These are phyloP conservation scores for Boletellus deceptivus DNA, from an alignment of 1,284 basidiomycete species.

Conservation along the genomic window DNA sequence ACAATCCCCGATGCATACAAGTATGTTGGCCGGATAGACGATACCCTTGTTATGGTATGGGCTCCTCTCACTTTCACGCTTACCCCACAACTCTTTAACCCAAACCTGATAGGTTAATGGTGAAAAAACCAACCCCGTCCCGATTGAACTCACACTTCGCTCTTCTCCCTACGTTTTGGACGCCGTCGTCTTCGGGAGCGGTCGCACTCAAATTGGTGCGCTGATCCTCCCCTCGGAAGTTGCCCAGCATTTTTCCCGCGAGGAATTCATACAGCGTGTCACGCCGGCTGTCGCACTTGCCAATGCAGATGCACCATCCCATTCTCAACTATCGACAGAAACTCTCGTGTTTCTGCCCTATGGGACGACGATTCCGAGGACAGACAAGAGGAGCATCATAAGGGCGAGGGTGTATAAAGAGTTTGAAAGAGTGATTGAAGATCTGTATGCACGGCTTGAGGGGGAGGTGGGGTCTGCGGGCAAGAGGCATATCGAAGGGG, in stretches of 20 bases:
- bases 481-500: slow-evolving; percentile 26
- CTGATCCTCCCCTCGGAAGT: slow-evolving; percentile 55
- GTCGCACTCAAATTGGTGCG: slow-evolving; percentile 50
- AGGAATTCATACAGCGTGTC: slow-evolving; percentile 41
- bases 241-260: slow-evolving; percentile 37
- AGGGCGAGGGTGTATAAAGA: slow-evolving; percentile 47
- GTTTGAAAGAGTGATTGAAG: slow-evolving; percentile 48
- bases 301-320: slow-evolving; percentile 51
- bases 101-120: slow-evolving; percentile 36
- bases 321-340: slow-evolving; percentile 51
- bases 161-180: slow-evolving; percentile 44
- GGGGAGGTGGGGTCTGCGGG: slow-evolving; percentile 35
- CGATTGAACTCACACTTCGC: slow-evolving; percentile 43
- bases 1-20: slow-evolving; percentile 45
- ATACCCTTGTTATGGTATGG: slow-evolving; percentile 39
- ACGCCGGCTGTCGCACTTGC: slow-evolving; percentile 50
- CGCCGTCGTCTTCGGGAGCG: slow-evolving; percentile 60
- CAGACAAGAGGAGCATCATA: slow-evolving; percentile 47
- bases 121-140: slow-evolving; percentile 58
- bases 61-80: neutral
- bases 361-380: slow-evolving; percentile 42
- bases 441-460: slow-evolving; percentile 48
- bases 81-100: too few species aligned
- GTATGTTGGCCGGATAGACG: slow-evolving; percentile 59
- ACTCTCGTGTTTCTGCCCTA: slow-evolving; percentile 49